phyloP scores from a whole-genome alignment of 169 alveolate genomes.

The Eimeria maxima region DNA sequence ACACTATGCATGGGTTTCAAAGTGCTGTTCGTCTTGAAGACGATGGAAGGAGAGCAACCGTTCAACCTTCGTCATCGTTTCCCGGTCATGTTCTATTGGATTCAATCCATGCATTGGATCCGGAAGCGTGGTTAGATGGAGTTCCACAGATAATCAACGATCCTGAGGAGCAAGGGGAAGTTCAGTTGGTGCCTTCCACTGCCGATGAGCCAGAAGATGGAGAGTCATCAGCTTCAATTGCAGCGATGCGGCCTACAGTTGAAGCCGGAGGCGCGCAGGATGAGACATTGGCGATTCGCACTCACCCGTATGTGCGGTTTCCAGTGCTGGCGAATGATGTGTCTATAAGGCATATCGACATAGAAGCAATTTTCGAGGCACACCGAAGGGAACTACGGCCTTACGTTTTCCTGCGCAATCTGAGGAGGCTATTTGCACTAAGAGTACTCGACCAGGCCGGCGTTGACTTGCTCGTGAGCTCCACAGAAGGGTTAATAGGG shows the following conservation, averaged over 20 bases:
- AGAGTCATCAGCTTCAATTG: background rate
- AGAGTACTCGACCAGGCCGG: background rate
- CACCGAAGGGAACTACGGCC: background rate
- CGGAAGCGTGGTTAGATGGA: background rate
- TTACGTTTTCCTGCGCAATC: background rate
- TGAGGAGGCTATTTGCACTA: background rate
- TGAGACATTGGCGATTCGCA: background rate
- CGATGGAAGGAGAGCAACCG: background rate
- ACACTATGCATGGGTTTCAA: background rate
- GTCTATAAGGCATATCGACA: background rate
- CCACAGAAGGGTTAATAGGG: background rate
- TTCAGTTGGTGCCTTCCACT: background rate
- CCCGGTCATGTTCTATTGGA: background rate
- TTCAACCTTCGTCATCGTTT: background rate
- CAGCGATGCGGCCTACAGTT: too few species aligned
- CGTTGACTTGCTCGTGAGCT: background rate
- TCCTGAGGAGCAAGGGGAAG: background rate
- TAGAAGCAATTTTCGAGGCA: background rate
- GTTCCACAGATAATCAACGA: background rate
- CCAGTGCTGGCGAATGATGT: constrained; percentile 17
- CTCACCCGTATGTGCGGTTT: constrained; percentile 18
- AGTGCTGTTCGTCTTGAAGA: background rate
- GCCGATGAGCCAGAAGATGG: background rate
- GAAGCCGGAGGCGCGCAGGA: background rate
- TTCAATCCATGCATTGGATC: background rate